Conservation (phyloP, 2,329 filamentous ascomycete genomes). For the Byssothecium circinans region DNA sequence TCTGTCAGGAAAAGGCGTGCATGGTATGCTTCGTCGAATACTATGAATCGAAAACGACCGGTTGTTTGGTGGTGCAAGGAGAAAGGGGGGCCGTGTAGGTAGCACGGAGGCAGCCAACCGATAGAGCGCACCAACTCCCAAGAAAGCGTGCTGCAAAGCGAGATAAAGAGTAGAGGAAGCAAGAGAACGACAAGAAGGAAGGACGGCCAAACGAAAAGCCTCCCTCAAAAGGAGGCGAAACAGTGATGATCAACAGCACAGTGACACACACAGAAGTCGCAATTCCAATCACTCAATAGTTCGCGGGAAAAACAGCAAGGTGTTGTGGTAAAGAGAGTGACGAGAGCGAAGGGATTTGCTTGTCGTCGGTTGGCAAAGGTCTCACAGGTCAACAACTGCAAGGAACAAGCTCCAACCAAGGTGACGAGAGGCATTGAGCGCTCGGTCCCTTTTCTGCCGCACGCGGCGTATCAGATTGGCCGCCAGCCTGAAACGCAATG, state of each 20-base stretch:
- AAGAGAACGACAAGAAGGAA: background rate
- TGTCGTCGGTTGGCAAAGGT: conserved; percentile 11
- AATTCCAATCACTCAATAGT: conserved; percentile 34
- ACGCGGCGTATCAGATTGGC: conserved; percentile 19
- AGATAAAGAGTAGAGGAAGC: conserved; percentile 9
- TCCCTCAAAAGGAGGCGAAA: conserved; percentile 38
- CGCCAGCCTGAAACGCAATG: conserved; percentile 6
- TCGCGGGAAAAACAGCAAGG: conserved; percentile 21
- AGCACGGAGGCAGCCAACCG: background rate
- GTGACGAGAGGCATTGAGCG: conserved; percentile 38
- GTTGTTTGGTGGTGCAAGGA: conserved; percentile 13
- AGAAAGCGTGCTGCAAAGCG: no score
- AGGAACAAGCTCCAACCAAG: conserved; percentile 17
- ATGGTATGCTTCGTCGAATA: conserved; percentile 12
- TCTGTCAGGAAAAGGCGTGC: conserved; percentile 30
- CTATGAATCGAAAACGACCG: conserved; percentile 15
- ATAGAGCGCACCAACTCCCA: conserved; percentile 1
- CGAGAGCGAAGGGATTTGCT: conserved; percentile 7
- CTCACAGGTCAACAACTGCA: conserved; percentile 32
- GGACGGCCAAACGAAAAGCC: conserved; percentile 33
- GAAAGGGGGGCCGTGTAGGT: background rate
- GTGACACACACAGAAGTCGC: conserved; percentile 4
- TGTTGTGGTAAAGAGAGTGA: conserved; percentile 26
- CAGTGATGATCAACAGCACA: conserved; percentile 37
- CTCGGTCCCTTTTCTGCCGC: conserved; percentile 23